A percentile compares a stretch with the other conserved stretches of the same genome.
phyloP scores from a whole-genome alignment of 257 asterid genomes.

The Forsythia suspensa region DNA sequence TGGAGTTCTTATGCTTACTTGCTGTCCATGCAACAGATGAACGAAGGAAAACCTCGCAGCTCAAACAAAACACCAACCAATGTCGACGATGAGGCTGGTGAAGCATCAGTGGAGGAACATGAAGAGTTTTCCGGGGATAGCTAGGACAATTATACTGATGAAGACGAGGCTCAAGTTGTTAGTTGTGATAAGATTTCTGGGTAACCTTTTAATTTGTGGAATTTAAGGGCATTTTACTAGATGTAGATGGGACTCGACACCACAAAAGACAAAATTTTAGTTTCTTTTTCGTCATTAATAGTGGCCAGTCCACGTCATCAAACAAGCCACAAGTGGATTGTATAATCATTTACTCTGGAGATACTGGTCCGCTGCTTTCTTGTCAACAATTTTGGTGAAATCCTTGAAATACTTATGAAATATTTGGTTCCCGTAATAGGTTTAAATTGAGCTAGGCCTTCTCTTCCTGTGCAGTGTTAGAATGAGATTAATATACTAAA shows the following conservation, averaged over 20 bases:
- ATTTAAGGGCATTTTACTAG: neutral
- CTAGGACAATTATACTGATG: constrained; percentile 32
- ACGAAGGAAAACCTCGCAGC: constrained; percentile 58
- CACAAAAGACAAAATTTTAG: neutral
- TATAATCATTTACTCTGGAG: no score
- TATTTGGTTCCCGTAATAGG: neutral
- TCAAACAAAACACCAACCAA: constrained; percentile 34
- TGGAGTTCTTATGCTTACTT: constrained; percentile 17
- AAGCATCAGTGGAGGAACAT: constrained; percentile 53
- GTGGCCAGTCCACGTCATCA: neutral
- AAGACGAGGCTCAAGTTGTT: constrained; percentile 29
- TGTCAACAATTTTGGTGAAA: neutral
- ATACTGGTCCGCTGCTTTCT: neutral
- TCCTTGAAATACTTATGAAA: neutral
- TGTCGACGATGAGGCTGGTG: constrained; percentile 51
- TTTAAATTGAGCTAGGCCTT: neutral
- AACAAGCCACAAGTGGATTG: neutral
- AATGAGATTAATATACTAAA: neutral
- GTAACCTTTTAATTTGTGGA: neutral
- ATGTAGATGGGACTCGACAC: neutral
- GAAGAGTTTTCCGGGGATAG: constrained; percentile 36
- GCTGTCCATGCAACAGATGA: constrained; percentile 55
- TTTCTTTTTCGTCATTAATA: neutral
- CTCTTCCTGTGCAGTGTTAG: neutral
- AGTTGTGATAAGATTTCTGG: constrained; percentile 23